phyloP scores from a whole-genome alignment of 2,329 filamentous ascomycete genomes.

The Colletotrichum viniferum region DNA sequence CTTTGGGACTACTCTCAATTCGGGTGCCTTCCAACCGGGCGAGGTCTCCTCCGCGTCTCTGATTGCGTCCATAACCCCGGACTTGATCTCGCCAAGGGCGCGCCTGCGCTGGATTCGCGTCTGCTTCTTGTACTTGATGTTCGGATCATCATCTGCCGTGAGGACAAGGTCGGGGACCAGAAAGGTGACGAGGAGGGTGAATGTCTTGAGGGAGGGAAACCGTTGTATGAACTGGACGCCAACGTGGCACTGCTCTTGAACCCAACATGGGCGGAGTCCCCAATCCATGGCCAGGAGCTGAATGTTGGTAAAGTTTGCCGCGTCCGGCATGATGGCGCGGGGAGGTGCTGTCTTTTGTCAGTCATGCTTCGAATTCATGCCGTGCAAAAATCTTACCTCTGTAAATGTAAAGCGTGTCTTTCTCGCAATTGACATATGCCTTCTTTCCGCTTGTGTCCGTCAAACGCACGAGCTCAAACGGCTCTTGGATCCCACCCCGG shows the following conservation, averaged over 20 bases:
- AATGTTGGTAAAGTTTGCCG: neutral
- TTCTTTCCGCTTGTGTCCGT: neutral
- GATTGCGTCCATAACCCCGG: too few species aligned
- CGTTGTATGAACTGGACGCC: neutral
- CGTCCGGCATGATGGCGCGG: neutral
- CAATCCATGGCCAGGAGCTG: conserved; percentile 18
- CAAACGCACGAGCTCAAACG: neutral
- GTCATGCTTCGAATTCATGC: neutral
- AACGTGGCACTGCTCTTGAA: neutral
- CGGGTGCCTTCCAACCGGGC: too few species aligned
- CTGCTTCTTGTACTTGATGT: too few species aligned
- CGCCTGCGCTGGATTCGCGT: too few species aligned
- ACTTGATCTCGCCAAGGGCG: too few species aligned
- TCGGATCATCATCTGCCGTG: too few species aligned
- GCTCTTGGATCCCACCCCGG: neutral
- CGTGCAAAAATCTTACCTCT: neutral
- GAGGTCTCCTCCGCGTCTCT: too few species aligned
- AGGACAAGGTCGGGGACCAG: too few species aligned
- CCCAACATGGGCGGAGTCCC: conserved; percentile 15
- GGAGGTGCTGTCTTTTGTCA: neutral
- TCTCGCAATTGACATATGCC: neutral
- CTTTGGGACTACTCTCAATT: too few species aligned
- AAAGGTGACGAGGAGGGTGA: conserved; percentile 13
- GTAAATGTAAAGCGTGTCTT: conserved; percentile 1
- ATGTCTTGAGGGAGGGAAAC: neutral